Percentiles rank a stretch among this genome's conserved stretches.
Evolutionary conservation across 225 moss, liverwort and hornwort genomes (phyloP).

Genomic region (Pseudisothecium myosuroides): DNA sequence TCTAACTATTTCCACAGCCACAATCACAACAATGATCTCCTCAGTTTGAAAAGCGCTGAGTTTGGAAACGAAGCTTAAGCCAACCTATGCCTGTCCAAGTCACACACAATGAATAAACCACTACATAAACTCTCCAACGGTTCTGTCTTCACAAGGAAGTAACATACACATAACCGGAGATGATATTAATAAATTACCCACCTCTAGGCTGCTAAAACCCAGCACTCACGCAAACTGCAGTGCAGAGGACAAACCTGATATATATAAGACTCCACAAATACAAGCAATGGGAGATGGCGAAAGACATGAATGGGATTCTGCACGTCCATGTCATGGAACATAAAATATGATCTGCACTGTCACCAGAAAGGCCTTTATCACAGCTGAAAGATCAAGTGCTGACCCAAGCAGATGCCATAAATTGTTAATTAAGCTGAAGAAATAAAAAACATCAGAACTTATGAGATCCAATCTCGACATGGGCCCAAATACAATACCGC

Average conservation of each 20-base stretch:
- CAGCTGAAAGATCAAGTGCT: neutral
- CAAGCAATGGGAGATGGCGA: constrained; percentile 68
- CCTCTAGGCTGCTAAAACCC: neutral
- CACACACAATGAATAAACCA: neutral
- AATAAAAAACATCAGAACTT: neutral
- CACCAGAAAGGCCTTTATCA: neutral
- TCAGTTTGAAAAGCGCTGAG: neutral
- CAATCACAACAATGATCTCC: neutral
- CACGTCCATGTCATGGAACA: constrained; percentile 83
- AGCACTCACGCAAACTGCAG: neutral
- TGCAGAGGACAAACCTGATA: constrained; percentile 48
- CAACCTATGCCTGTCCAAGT: neutral
- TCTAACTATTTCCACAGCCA: constrained; percentile 47
- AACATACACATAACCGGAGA: neutral
- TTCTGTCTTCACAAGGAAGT: neutral
- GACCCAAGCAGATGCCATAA: neutral
- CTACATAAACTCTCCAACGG: neutral
- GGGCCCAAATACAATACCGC: neutral
- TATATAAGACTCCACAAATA: constrained; percentile 72
- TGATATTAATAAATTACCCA: neutral
- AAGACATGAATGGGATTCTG: constrained; percentile 60
- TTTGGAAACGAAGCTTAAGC: neutral
- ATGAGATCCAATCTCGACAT: neutral
- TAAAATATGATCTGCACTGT: constrained; percentile 98
- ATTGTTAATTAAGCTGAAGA: neutral